phyloP scores from a whole-genome alignment of 108 stramenopile species.

The Fistulifera pelliculosa region DNA sequence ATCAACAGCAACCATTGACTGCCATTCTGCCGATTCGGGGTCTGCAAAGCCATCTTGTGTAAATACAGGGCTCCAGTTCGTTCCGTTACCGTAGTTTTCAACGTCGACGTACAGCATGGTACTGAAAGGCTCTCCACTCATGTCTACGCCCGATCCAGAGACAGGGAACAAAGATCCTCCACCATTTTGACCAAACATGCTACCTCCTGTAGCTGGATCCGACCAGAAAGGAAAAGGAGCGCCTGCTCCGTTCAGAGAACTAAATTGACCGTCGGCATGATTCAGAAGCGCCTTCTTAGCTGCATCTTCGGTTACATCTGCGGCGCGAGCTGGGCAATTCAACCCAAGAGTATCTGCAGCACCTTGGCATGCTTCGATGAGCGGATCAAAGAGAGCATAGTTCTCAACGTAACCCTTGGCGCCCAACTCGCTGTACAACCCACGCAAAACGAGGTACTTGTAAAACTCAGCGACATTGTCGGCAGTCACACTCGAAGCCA shows the following conservation, averaged over 20 bases:
- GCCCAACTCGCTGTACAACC: constrained; percentile 20
- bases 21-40: constrained; percentile 9
- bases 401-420: constrained; percentile 2
- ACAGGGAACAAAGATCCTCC: constrained; percentile 11
- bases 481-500: constrained; percentile 4
- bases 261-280: constrained; percentile 32
- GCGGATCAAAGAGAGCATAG: constrained; percentile 4
- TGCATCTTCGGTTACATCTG: constrained; percentile 2
- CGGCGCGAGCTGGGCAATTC: constrained; percentile 6
- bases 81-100: not conserved
- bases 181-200: constrained; percentile 14
- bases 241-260: constrained; percentile 19
- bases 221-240: constrained; percentile 32
- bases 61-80: constrained; percentile 13
- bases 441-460: constrained; percentile 17
- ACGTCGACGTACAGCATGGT: constrained; percentile 5
- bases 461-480: constrained; percentile 22
- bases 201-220: constrained; percentile 12
- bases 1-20: constrained; percentile 14
- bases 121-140: constrained; percentile 14
- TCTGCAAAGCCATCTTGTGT: constrained; percentile 6
- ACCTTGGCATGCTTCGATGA: not conserved
- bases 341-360: constrained; percentile 2
- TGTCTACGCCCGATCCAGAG: constrained; percentile 28
- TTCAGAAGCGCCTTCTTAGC: constrained; percentile 6